Base-by-base conservation (phyloP, 805 yeast species). In the Suhomyces kilbournensis region DNA sequence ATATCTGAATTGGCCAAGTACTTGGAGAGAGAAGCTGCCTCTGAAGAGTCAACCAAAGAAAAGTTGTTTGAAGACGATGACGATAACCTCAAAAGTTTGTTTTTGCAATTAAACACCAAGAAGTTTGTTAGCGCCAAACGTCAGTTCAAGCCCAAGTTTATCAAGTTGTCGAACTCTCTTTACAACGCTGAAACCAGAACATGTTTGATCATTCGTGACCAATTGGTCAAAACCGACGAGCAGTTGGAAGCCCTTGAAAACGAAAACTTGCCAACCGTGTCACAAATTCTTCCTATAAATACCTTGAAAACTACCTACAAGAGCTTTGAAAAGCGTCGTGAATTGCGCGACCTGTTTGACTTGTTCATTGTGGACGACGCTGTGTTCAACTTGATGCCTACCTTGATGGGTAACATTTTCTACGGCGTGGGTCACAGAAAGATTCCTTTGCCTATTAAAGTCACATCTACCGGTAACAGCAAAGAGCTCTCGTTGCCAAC, bases 271-370 rank as follows among this genome's bases (percentile, higher is more conserved):
- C 78, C 81, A 20, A 69, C 79, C 39, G 68, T 82, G 44, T 52
- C 68, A 20, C 78, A 80, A 61, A 84, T 92, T 50, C 77, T 91
- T 32, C 80, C 94, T 5, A 85, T 86, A 51, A 77, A 82, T 45
- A 87, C 90, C 59, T 77, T 94, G 57, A 90, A 90, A 68, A 88
- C 91, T 32, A 87, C 86, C 55, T 93, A 84, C 78, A 90, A 90
- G 72, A 82, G 89, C n/a, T 94, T 75, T 62, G 97, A 94, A 70
- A 85, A 91, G 54, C 85, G 91, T 68, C 84, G 97, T 67, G 85
- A 84, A 56, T 81, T 94, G 54, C 70, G 79, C 43, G 67, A 77
- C 14, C 84, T 82, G 53, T 88, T 81, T 65, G 96, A 91, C 61
- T 58, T 90, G 55, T 89, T 94, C 68, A 66, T 94, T 43, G 85